phyloP scores from a whole-genome alignment of 441 rosid genomes.

The Melastoma candidum region DNA sequence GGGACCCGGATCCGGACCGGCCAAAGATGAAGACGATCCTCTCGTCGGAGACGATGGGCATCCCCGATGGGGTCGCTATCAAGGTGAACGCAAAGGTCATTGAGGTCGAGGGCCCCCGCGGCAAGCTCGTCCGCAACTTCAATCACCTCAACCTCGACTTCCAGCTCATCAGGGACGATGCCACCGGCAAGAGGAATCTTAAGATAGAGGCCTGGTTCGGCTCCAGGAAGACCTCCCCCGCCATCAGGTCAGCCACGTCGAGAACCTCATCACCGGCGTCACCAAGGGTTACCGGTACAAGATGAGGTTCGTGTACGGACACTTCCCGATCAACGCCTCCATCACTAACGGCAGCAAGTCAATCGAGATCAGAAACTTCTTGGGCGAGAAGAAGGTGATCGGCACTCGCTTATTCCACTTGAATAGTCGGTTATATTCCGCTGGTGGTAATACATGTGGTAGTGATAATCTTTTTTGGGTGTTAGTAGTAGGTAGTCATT shows the following conservation, averaged over 20 bases:
- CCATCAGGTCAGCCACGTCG: slow-evolving; percentile 62
- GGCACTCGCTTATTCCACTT: too few relatives aligned
- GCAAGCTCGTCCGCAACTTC: slow-evolving; percentile 69
- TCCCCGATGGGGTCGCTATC: slow-evolving; percentile 63
- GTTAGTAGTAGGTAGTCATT: too few relatives aligned
- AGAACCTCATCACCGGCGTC: slow-evolving; percentile 27
- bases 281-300: slow-evolving; percentile 13
- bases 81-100: slow-evolving; percentile 60
- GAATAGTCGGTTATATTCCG: too few relatives aligned
- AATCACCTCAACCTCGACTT: slow-evolving; percentile 81
- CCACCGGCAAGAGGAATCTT: slow-evolving; percentile 48
- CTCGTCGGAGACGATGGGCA: slow-evolving; percentile 71
- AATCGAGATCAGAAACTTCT: slow-evolving; percentile 79
- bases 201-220: slow-evolving; percentile 78
- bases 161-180: slow-evolving; percentile 52
- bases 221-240: slow-evolving; percentile 58
- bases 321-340: slow-evolving; percentile 71
- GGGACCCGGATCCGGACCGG: neutral
- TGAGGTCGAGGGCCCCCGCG: slow-evolving; percentile 61
- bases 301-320: slow-evolving; percentile 80
- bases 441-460: too few relatives aligned
- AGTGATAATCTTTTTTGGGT: too few relatives aligned
- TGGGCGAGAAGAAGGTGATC: slow-evolving; percentile 52
- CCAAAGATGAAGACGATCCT: slow-evolving; percentile 54
- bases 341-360: slow-evolving; percentile 31